phyloP scores from a whole-genome alignment of 1,284 basidiomycete genomes.

The Mixia osmundae region DNA sequence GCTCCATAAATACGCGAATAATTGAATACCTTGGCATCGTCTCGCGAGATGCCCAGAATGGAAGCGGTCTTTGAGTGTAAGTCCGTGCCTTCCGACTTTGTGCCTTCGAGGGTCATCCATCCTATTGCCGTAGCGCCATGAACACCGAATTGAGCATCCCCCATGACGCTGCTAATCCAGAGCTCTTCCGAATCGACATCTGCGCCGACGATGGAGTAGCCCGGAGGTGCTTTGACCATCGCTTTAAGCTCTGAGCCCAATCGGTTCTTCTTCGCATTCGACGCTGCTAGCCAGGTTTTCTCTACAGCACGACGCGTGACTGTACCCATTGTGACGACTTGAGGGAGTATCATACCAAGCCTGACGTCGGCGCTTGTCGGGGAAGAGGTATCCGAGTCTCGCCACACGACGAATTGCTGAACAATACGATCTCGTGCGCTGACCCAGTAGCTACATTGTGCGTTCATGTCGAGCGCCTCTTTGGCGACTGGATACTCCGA shows the following conservation, averaged over 20 bases:
- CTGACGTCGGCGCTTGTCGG: constrained; percentile 24
- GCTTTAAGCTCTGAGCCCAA: constrained; percentile 94
- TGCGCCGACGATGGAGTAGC: constrained; percentile 86
- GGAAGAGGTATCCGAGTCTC: constrained; percentile 4
- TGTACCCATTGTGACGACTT: constrained; percentile 95
- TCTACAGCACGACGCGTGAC: constrained; percentile 94
- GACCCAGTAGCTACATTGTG: constrained; percentile 95
- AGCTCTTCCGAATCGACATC: constrained; percentile 98
- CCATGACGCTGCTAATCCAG: constrained; percentile 98
- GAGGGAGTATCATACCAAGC: constrained; percentile 80
- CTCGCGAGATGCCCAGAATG: constrained; percentile 77
- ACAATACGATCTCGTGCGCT: constrained; percentile 72
- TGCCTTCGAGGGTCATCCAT: constrained; percentile 99
- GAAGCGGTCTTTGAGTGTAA: constrained; percentile 89
- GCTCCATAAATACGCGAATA: constrained; percentile 98
- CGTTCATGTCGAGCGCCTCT: constrained; percentile 74
- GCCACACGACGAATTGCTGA: constrained; percentile 82
- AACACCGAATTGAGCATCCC: constrained; percentile 90
- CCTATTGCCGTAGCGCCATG: constrained; percentile 94
- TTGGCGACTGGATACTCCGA: constrained; percentile 37
- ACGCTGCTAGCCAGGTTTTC: constrained; percentile 93
- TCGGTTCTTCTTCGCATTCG: constrained; percentile 91
- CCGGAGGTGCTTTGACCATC: constrained; percentile 81
- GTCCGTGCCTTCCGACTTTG: constrained; percentile 88
- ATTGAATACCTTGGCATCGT: constrained; percentile 97